phyloP scores from a whole-genome alignment of 805 yeast genomes.

The Yamadazyma phyllophila region DNA sequence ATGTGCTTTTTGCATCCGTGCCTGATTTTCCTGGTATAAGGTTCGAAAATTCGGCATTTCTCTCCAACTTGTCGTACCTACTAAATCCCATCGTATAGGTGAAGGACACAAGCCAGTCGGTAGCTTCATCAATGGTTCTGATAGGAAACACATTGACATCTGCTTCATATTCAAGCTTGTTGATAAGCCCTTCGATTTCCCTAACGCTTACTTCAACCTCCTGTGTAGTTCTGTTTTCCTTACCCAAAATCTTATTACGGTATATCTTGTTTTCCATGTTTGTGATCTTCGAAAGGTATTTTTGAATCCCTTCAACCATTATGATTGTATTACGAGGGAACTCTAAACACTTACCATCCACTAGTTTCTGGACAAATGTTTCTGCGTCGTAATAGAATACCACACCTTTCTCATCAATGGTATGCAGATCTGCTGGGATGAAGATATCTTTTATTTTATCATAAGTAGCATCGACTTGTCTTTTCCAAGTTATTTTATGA shows the following conservation, averaged over 20 bases:
- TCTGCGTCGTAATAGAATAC: slow-evolving; percentile 48
- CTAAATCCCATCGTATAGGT: slow-evolving; percentile 54
- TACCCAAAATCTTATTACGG: slow-evolving; percentile 13
- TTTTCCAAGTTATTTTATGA: slow-evolving; percentile 49
- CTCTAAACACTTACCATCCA: neutral
- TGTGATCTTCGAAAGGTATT: slow-evolving; percentile 42
- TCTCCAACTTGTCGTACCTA: slow-evolving; percentile 52
- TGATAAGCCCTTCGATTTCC: slow-evolving; percentile 21
- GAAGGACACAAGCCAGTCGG: slow-evolving; percentile 54
- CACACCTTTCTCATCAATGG: slow-evolving; percentile 42
- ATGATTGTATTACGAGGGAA: neutral
- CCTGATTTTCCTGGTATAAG: slow-evolving; percentile 58
- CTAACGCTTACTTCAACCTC: slow-evolving; percentile 38
- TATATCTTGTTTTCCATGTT: slow-evolving; percentile 45
- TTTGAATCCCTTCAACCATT: slow-evolving; percentile 46
- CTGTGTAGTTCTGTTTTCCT: neutral
- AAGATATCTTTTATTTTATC: slow-evolving; percentile 49
- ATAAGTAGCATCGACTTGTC: slow-evolving; percentile 50
- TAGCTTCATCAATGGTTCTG: slow-evolving; percentile 44
- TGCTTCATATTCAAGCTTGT: slow-evolving; percentile 37
- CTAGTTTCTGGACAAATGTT: slow-evolving; percentile 31
- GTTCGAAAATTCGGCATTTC: slow-evolving; percentile 55
- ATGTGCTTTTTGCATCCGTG: slow-evolving; percentile 43
- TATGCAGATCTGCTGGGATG: slow-evolving; percentile 46
- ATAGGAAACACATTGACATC: slow-evolving; percentile 52